Percentiles rank a stretch among this genome's conserved stretches.
Conservation (phyloP, 257 asterid genomes). For the Nicotiana sylvestris region DNA sequence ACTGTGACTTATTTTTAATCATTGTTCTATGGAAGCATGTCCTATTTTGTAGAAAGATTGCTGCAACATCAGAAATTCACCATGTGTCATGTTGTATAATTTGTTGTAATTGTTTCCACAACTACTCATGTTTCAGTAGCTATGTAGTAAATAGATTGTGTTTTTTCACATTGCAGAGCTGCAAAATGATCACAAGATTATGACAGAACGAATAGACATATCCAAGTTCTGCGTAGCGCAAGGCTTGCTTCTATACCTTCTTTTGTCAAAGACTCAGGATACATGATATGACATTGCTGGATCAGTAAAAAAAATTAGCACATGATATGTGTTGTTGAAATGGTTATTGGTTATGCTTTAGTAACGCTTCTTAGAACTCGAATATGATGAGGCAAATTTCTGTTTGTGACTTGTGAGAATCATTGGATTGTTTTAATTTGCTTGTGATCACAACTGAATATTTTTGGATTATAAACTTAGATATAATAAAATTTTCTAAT, state of each 20-base stretch:
- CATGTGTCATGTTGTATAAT: not conserved
- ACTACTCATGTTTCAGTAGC: not conserved
- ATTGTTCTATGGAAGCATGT: not conserved
- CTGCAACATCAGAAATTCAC: not conserved
- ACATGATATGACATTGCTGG: not conserved
- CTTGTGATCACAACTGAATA: no score
- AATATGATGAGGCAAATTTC: no score
- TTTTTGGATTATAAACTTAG: no score
- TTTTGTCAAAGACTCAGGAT: constrained; percentile 47
- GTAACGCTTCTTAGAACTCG: no score
- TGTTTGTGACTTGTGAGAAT: no score
- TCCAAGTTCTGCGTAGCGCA: constrained; percentile 76
- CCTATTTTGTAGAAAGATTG: not conserved
- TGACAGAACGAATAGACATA: constrained; percentile 74
- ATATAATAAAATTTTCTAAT: no score
- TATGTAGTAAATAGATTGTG: not conserved
- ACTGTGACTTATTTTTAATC: no score
- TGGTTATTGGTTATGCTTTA: no score
- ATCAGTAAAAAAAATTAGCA: not conserved
- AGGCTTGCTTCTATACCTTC: constrained; percentile 41
- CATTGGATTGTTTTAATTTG: no score
- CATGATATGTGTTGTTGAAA: no score
- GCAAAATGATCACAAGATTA: constrained; percentile 67
- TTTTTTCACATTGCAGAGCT: constrained; percentile 43
- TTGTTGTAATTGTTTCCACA: not conserved